Evolutionary conservation across 345 rosid genomes (phyloP).

Genomic region (Lepidium didymum): DNA sequence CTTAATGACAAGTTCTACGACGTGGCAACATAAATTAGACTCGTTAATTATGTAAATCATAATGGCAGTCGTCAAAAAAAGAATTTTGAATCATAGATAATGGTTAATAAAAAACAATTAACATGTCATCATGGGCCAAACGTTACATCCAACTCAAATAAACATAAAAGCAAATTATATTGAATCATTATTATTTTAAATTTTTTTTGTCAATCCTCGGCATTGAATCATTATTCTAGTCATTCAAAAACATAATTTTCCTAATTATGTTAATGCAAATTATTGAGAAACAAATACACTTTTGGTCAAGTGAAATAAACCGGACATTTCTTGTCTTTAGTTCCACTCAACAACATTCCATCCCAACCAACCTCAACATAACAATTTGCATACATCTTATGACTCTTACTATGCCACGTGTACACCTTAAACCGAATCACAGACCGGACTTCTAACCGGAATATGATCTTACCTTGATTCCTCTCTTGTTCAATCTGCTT

Average conservation of each 20-base stretch:
- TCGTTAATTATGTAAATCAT: not conserved
- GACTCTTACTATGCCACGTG: conserved; percentile 56
- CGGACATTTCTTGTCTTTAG: conserved; percentile 52
- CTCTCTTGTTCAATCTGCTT: conserved; percentile 53
- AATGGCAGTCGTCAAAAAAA: not conserved
- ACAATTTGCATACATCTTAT: conserved; percentile 62
- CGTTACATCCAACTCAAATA: not conserved
- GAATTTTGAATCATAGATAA: not conserved
- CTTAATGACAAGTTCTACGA: not conserved
- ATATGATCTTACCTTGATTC: conserved; percentile 43
- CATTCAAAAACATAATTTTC: not conserved
- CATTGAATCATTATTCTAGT: too few relatives aligned
- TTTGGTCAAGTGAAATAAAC: conserved; percentile 59
- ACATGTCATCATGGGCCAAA: not conserved
- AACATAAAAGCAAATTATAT: not conserved
- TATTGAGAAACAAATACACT: not conserved
- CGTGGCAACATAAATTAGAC: not conserved
- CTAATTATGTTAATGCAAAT: not conserved
- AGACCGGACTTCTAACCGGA: conserved; percentile 55
- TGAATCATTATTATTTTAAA: not conserved
- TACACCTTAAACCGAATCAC: conserved; percentile 58
- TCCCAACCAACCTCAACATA: conserved; percentile 49
- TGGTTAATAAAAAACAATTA: not conserved
- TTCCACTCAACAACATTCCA: conserved; percentile 47
- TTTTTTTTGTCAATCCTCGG: too few relatives aligned